These are phyloP conservation scores for Ramalina peruviana DNA, from an alignment of 495 filamentous ascomycete genomes.

Conservation along the genomic window DNA sequence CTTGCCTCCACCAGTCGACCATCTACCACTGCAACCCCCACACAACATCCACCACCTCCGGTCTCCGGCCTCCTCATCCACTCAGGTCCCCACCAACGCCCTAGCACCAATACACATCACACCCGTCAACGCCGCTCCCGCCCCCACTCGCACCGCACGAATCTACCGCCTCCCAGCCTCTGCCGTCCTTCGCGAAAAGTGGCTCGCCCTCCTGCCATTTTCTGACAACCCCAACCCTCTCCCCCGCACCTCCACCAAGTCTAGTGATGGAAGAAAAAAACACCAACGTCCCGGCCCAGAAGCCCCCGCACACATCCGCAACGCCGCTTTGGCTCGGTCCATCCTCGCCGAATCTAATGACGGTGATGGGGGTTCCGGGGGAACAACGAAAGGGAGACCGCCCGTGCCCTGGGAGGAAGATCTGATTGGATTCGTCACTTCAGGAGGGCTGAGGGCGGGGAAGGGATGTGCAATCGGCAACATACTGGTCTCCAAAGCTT, in stretches of 20 bases:
- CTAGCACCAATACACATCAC: slow-evolving; percentile 40
- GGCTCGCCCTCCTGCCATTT: slow-evolving; percentile 30
- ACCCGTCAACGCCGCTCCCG: slow-evolving; percentile 41
- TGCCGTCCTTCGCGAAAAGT: slow-evolving; percentile 35
- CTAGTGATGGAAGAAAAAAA: slow-evolving; percentile 1
- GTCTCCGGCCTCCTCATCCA: slow-evolving; percentile 10
- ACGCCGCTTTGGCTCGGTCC: slow-evolving; percentile 31
- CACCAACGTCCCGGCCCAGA: neutral
- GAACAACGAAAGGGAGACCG: slow-evolving; percentile 36
- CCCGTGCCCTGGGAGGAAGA: slow-evolving; percentile 58
- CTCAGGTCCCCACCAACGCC: slow-evolving; percentile 7
- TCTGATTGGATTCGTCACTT: slow-evolving; percentile 84
- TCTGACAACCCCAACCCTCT: slow-evolving; percentile 3
- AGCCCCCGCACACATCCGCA: slow-evolving; percentile 7
- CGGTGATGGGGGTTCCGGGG: slow-evolving; percentile 21
- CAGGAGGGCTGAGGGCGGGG: slow-evolving; percentile 67
- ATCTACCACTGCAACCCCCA: slow-evolving; percentile 13
- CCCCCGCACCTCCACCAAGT: slow-evolving; percentile 3
- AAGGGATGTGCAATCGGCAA: slow-evolving; percentile 62
- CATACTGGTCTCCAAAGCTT: slow-evolving; percentile 46
- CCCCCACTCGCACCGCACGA: slow-evolving; percentile 44
- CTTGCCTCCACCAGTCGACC: neutral
- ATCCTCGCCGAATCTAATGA: slow-evolving; percentile 26
- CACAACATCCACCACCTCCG: slow-evolving; percentile 24
- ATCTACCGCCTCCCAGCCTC: slow-evolving; percentile 55